Conservation (phyloP, 345 rosid species). For the Geranium rotundifolium region DNA sequence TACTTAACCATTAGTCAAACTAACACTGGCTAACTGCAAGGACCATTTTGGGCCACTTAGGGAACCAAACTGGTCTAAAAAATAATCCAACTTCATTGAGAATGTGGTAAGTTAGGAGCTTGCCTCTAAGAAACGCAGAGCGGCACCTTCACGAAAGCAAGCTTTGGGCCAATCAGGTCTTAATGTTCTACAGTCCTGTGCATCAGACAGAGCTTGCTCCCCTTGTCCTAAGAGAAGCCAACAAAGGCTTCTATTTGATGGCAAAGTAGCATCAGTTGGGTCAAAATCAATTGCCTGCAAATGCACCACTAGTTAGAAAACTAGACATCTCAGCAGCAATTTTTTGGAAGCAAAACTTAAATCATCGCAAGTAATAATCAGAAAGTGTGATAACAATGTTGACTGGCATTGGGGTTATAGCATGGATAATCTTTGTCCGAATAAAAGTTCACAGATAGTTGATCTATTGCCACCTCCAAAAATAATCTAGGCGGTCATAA, state of each 20-base stretch:
- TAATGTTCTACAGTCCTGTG: slow-evolving; percentile 54
- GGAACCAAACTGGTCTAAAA: too few species aligned
- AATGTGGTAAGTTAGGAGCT: slow-evolving; percentile 3
- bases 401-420: too few species aligned
- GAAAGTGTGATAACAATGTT: too few species aligned
- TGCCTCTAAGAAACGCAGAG: slow-evolving; percentile 64
- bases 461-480: too few species aligned
- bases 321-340: neutral
- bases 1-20: too few species aligned
- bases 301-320: neutral
- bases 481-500: too few species aligned
- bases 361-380: too few species aligned
- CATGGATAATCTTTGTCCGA: too few species aligned
- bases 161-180: slow-evolving; percentile 81
- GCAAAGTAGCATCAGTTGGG: slow-evolving; percentile 54
- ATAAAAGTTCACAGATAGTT: too few species aligned
- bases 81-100: neutral
- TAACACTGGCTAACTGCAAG: too few species aligned
- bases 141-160: slow-evolving; percentile 90
- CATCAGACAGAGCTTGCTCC: slow-evolving; percentile 77
- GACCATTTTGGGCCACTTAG: too few species aligned
- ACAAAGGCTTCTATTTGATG: slow-evolving; percentile 83
- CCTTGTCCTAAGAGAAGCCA: slow-evolving; percentile 67
- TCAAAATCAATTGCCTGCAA: slow-evolving; percentile 79
- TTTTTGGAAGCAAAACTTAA: too few species aligned